These are phyloP conservation scores for Acidomyces sp. DNA, from an alignment of 495 filamentous ascomycete genomes.

Conservation along the genomic window DNA sequence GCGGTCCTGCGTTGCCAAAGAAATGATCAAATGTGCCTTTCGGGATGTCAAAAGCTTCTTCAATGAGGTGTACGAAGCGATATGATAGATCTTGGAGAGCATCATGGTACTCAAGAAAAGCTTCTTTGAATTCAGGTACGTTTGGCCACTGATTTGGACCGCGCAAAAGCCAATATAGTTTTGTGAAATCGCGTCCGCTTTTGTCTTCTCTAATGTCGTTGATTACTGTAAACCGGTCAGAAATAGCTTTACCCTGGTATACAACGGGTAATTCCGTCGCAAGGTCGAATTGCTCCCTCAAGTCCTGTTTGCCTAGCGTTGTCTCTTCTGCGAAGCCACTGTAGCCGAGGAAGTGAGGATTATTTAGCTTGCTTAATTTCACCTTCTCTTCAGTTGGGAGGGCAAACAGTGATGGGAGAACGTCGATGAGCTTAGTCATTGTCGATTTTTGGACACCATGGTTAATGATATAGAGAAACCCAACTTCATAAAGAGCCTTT, in stretches of 20 bases:
- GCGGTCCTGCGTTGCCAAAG: slow-evolving; percentile 16
- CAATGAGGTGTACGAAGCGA: slow-evolving; percentile 38
- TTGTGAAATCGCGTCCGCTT: slow-evolving; percentile 10
- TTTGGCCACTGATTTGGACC: slow-evolving; percentile 40
- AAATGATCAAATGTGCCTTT: slow-evolving; percentile 38
- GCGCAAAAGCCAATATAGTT: slow-evolving; percentile 37
- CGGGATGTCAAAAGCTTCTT: slow-evolving; percentile 34
- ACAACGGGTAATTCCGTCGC: slow-evolving; percentile 36
- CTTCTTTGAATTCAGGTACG: slow-evolving; percentile 18
- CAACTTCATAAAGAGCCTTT: slow-evolving; percentile 35
- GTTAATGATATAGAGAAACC: slow-evolving; percentile 41
- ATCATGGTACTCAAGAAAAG: slow-evolving; percentile 33
- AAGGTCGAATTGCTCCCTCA: slow-evolving; percentile 44
- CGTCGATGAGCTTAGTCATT: slow-evolving; percentile 30
- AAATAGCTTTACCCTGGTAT: slow-evolving; percentile 15
- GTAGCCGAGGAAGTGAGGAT: slow-evolving; percentile 43
- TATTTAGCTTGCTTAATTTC: slow-evolving; percentile 34
- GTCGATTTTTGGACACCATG: slow-evolving; percentile 32
- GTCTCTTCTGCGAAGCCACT: slow-evolving; percentile 38
- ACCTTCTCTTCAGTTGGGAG: slow-evolving; percentile 30
- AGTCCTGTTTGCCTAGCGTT: slow-evolving; percentile 36
- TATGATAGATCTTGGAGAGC: slow-evolving; percentile 35
- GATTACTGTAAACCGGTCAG: no score
- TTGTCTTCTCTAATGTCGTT: no score
- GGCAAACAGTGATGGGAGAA: slow-evolving; percentile 35